A percentile compares a stretch with the other conserved stretches of the same genome.
Conservation (phyloP, 23 red algal species). For the Cyanidioschyzon merolae region DNA sequence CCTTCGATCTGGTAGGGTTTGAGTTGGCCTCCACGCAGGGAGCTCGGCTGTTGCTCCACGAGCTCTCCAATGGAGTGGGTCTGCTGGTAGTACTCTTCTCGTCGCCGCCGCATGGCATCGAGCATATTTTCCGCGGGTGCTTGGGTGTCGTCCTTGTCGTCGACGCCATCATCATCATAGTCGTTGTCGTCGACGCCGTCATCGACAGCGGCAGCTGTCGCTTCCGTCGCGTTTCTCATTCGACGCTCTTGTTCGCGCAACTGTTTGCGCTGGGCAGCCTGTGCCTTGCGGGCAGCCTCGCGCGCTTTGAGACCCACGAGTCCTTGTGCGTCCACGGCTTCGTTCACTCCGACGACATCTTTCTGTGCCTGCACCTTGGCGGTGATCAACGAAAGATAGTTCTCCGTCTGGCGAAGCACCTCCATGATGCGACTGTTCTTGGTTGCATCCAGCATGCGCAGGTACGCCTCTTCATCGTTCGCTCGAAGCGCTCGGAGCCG, state of each 20-base stretch:
- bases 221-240: not conserved
- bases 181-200: conserved; percentile 17
- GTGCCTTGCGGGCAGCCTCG: not conserved
- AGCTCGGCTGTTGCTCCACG: conserved; percentile 51
- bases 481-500: conserved; percentile 68
- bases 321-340: conserved; percentile 20
- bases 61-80: conserved; percentile 79
- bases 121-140: conserved; percentile 40
- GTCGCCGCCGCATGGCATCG: conserved; percentile 38
- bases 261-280: not conserved
- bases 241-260: not conserved
- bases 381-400: conserved; percentile 72
- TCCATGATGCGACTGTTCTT: conserved; percentile 86
- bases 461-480: conserved; percentile 93
- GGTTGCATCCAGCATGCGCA: conserved; percentile 61
- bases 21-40: conserved; percentile 64
- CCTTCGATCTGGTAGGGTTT: conserved; percentile 96
- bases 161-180: conserved; percentile 8
- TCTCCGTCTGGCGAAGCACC: conserved; percentile 76
- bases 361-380: conserved; percentile 82
- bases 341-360: conserved; percentile 46
- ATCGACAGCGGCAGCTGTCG: not conserved
- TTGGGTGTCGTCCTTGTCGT: conserved; percentile 19
- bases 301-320: not conserved
- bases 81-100: conserved; percentile 82